Evolutionary conservation across 352 stramenopile genomes (phyloP), one percentile per base, ranked within the genome.

Genomic region (Ophiocytium majus): DNA sequence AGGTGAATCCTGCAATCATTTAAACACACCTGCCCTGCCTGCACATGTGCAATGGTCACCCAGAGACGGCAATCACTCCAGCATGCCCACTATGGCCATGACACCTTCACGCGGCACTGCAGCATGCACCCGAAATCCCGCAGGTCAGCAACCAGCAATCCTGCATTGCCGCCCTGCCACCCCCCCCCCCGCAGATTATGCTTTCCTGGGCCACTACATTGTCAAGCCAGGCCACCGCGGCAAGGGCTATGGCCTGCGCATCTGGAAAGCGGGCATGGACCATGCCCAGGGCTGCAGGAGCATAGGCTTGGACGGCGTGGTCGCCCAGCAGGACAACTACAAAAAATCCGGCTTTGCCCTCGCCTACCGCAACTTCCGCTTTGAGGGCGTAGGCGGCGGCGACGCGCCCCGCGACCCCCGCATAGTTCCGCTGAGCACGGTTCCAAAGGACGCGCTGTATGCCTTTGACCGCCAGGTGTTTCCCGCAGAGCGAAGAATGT

Each of bases 311-410:
- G 64, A 76, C 64, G 64, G 31, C 31, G 64, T 76, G 5, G 5
- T 17, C 31, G 64, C 64, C 5, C 64, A 76, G 64, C 64, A 76
- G 34, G 64, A 5, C 31, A 76, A 76, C 64, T 76, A 76, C 64
- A 10, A 5, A 5, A 76, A 76, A 37, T 76, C 31, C 17, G 17
- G 17, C 64, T 76, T 76, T 17, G 10, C 5, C 5, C 64, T 17
- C 31, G 31, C 31, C 5, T 17, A 76, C 64, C 5, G 17, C 64
- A 76, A 76, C 64, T 34, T 76, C 31, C 64, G 64, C 64, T 76
- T 37, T 17, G 31, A 34, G 10, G 64, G 31, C 64, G 34, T 34
- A 5, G 34, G 31, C 64, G 64, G 31, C 31, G 5, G 5, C 5
- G 10, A 5, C 5, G 5, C 64, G 5, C 43, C 43, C 43, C 43